Evolutionary conservation across 2,329 filamentous ascomycete species (phyloP).

Genomic region (Alternaria postmessia): DNA sequence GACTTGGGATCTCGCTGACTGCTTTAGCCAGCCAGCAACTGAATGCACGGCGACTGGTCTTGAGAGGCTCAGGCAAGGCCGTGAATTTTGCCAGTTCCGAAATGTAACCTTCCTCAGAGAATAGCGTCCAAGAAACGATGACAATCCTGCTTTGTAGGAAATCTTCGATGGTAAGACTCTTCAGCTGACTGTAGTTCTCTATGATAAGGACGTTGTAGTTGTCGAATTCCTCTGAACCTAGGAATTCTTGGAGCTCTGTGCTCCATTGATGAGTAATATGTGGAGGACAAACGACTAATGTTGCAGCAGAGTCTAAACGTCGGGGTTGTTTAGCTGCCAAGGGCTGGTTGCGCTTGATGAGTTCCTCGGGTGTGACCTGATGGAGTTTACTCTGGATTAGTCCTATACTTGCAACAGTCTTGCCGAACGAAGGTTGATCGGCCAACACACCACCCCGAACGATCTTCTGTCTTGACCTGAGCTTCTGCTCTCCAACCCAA

Average conservation of each 20-base stretch:
- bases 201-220: slow-evolving; percentile 58
- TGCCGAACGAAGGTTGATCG: slow-evolving; percentile 71
- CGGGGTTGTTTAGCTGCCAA: slow-evolving; percentile 15
- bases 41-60: slow-evolving; percentile 58
- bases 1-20: slow-evolving; percentile 51
- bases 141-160: slow-evolving; percentile 61
- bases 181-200: slow-evolving; percentile 50
- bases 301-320: slow-evolving; percentile 57
- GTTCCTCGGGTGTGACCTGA: slow-evolving; percentile 9
- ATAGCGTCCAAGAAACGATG: slow-evolving; percentile 61
- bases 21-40: slow-evolving; percentile 63
- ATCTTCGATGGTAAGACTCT: slow-evolving; percentile 53
- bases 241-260: slow-evolving; percentile 62
- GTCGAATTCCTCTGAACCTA: slow-evolving; percentile 43
- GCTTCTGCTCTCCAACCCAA: slow-evolving; percentile 67
- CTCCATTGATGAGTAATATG: slow-evolving; percentile 67
- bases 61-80: slow-evolving; percentile 52
- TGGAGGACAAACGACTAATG: slow-evolving; percentile 65
- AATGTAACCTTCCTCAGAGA: slow-evolving; percentile 60
- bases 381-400: slow-evolving; percentile 60
- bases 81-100: slow-evolving; percentile 59
- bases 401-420: slow-evolving; percentile 68
- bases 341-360: slow-evolving; percentile 24
- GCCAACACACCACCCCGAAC: slow-evolving; percentile 69
- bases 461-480: slow-evolving; percentile 51